These are phyloP conservation scores for Cyclotella atomus DNA, from an alignment of 108 stramenopile genomes.

Conservation along the genomic window DNA sequence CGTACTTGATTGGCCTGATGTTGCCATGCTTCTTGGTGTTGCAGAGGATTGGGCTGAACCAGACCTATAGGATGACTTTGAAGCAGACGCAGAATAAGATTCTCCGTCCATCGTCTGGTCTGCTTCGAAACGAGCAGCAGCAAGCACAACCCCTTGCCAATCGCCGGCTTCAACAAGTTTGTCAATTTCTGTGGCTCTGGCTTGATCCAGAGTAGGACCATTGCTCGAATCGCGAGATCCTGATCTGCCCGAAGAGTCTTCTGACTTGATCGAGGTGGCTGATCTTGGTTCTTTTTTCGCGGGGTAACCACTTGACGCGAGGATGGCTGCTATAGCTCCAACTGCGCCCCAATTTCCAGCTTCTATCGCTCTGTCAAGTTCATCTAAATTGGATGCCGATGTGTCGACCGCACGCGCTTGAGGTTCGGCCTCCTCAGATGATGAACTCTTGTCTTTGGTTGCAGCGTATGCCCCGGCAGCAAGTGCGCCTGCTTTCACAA, in stretches of 20 bases:
- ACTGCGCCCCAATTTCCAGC: conserved; percentile 90
- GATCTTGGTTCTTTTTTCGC: conserved; percentile 22
- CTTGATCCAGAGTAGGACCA: conserved; percentile 44
- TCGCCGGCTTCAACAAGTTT: conserved; percentile 84
- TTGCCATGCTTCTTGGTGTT: conserved; percentile 56
- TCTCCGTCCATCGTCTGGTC: conserved; percentile 60
- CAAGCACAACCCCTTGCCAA: conserved; percentile 89
- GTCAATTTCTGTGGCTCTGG: conserved; percentile 80
- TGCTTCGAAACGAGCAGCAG: conserved; percentile 84
- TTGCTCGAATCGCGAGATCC: conserved; percentile 33
- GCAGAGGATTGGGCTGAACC: conserved; percentile 35
- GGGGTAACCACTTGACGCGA: conserved; percentile 52
- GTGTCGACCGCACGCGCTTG: background rate
- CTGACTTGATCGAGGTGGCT: conserved; percentile 27
- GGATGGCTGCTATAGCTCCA: conserved; percentile 80
- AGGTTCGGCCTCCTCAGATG: conserved; percentile 3
- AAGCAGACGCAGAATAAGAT: conserved; percentile 74
- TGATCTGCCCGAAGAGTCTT: conserved; percentile 30
- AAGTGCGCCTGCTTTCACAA: conserved; percentile 32
- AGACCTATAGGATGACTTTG: conserved; percentile 45
- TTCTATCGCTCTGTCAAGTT: conserved; percentile 81
- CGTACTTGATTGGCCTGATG: conserved; percentile 48
- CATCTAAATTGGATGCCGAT: conserved; percentile 39
- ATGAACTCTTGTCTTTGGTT: conserved; percentile 11
- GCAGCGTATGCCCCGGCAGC: conserved; percentile 29